Evolutionary conservation across 306 rosid species (phyloP).

Genomic region (Trichosanthes truncata): DNA sequence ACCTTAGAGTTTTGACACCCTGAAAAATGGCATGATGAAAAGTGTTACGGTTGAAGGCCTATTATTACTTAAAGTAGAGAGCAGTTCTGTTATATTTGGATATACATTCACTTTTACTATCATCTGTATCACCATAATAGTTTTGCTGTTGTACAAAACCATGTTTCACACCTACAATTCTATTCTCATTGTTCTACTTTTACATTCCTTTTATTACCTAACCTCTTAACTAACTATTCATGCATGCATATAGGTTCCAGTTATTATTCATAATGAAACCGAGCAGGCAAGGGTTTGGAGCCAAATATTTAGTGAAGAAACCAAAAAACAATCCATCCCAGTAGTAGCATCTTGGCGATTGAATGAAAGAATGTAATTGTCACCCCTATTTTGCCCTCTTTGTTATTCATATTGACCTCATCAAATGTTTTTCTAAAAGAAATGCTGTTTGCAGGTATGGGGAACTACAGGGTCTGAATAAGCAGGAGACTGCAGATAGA

Average conservation of each 20-base stretch:
- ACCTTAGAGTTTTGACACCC: not conserved
- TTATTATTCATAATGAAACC: constrained; percentile 72
- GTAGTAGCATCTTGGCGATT: constrained; percentile 82
- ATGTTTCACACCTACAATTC: not conserved
- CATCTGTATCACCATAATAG: not conserved
- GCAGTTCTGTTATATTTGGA: not conserved
- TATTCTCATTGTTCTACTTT: not conserved
- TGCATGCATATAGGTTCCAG: constrained; percentile 54
- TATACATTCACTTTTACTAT: not conserved
- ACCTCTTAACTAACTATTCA: constrained; percentile 13
- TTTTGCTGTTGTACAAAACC: not conserved
- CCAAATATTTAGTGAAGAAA: constrained; percentile 82
- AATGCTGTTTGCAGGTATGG: constrained; percentile 61
- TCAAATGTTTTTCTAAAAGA: not conserved
- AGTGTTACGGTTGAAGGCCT: not conserved
- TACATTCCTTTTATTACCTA: not conserved
- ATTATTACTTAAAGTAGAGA: not conserved
- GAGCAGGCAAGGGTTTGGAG: constrained; percentile 85
- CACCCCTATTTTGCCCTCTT: constrained; percentile 12
- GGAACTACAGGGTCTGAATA: constrained; percentile 92
- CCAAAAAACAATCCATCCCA: constrained; percentile 86
- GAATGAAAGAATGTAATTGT: constrained; percentile 89
- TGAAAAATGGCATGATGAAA: not conserved
- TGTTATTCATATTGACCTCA: not conserved
- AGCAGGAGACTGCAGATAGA: constrained; percentile 96